phyloP scores from a whole-genome alignment of 192 early-diverging fungal species.

The Gonapodya prolifera region DNA sequence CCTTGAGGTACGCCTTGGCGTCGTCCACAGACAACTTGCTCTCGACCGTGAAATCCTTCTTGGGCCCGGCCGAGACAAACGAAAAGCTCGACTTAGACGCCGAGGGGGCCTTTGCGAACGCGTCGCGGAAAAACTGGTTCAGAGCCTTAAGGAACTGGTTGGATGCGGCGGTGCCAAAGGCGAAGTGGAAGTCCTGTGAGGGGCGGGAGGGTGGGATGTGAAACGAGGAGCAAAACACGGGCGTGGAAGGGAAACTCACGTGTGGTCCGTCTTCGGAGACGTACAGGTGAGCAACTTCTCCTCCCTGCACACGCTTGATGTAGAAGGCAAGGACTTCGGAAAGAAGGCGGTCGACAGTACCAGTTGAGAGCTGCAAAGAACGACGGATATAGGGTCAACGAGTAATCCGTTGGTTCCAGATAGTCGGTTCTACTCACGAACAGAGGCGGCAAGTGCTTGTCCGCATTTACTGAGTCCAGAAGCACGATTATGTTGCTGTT shows the following conservation, averaged over 20 bases:
- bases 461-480: not conserved
- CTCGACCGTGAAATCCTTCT: not conserved
- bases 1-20: not conserved
- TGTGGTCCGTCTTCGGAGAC: not conserved
- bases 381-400: too few relatives aligned
- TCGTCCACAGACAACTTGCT: not conserved
- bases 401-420: too few relatives aligned
- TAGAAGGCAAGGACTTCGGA: not conserved
- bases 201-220: not conserved
- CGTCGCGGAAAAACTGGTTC: not conserved
- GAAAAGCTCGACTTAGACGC: not conserved
- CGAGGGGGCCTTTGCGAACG: not conserved
- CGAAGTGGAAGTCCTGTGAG: not conserved
- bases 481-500: not conserved
- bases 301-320: not conserved
- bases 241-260: not conserved
- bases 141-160: not conserved
- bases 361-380: not conserved
- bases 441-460: not conserved
- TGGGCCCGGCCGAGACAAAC: not conserved
- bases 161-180: not conserved
- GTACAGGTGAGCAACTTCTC: not conserved
- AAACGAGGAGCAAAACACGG: not conserved
- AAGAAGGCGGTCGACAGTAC: not conserved
- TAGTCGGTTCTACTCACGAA: not conserved